Evolutionary conservation across 257 asterid species (phyloP).

Genomic region (Misopates orontium): DNA sequence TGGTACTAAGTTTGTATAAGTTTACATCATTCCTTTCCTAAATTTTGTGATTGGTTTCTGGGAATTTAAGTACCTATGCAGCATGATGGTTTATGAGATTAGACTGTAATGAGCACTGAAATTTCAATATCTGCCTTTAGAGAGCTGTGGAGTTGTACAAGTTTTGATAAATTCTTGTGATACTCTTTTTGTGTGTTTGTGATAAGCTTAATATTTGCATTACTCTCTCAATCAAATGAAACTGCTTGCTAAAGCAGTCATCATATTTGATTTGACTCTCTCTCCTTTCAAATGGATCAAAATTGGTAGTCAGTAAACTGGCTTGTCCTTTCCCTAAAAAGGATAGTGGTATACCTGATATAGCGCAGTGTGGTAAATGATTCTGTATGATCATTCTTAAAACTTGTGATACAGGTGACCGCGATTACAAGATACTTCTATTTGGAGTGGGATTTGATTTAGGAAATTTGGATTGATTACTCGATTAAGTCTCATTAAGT

Average conservation of each 20-base stretch:
- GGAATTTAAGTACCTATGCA: constrained; percentile 18
- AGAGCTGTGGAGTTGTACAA: neutral
- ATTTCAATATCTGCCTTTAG: constrained; percentile 1
- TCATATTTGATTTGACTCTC: neutral
- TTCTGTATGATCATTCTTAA: neutral
- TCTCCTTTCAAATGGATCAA: no score
- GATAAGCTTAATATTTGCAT: neutral
- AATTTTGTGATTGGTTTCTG: constrained; percentile 17
- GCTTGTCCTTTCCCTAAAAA: constrained; percentile 2
- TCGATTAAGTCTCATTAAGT: neutral
- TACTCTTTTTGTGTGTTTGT: neutral
- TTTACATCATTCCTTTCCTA: constrained; percentile 10
- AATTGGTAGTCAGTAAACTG: constrained; percentile 3
- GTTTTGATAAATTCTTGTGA: neutral
- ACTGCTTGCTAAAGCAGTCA: neutral
- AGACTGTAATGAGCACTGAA: constrained; percentile 2
- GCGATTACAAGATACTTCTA: constrained; percentile 15
- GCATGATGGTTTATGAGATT: neutral
- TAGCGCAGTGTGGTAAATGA: neutral
- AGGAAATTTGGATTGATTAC: neutral
- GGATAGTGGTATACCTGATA: neutral
- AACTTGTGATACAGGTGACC: no score
- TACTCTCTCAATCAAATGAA: neutral
- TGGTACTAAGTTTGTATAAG: constrained; percentile 25
- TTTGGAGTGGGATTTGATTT: constrained; percentile 1